Percentiles rank a stretch among this genome's conserved stretches.
Conservation (phyloP, 2,329 filamentous ascomycete species). For the Gnomoniopsis smithogilvyi region DNA sequence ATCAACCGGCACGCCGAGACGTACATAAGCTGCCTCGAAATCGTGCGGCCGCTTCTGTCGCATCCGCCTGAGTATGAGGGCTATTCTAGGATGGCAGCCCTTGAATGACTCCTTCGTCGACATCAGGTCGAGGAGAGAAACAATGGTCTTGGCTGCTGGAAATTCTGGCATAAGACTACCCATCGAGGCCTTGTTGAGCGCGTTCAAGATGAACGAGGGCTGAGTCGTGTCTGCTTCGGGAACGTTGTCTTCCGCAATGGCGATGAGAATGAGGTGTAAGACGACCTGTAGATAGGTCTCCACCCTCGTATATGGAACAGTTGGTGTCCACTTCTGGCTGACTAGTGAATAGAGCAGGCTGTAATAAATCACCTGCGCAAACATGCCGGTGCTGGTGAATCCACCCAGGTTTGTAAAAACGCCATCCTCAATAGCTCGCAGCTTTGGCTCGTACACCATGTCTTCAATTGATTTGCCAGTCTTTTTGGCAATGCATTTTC, state of each 20-base stretch:
- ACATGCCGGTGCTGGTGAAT: slow-evolving; percentile 82
- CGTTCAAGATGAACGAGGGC: slow-evolving; percentile 69
- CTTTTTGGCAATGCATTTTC: slow-evolving; percentile 81
- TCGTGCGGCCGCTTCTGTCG: slow-evolving; percentile 74
- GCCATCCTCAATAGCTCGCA: slow-evolving; percentile 72
- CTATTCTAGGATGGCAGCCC: slow-evolving; percentile 79
- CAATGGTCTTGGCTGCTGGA: slow-evolving; percentile 58
- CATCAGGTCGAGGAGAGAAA: slow-evolving; percentile 60
- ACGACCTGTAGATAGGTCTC: slow-evolving; percentile 92
- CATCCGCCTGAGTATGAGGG: slow-evolving; percentile 78
- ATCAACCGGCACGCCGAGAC: slow-evolving; percentile 67
- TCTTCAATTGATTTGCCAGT: slow-evolving; percentile 77
- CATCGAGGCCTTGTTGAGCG: slow-evolving; percentile 62
- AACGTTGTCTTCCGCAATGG: slow-evolving; percentile 75
- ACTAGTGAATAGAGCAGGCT: slow-evolving; percentile 78
- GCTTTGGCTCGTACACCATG: slow-evolving; percentile 86
- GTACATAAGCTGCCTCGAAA: slow-evolving; percentile 66
- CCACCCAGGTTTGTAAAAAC: slow-evolving; percentile 72
- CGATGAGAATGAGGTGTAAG: slow-evolving; percentile 81
- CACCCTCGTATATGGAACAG: slow-evolving; percentile 75
- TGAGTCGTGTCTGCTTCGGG: slow-evolving; percentile 49
- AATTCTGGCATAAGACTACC: slow-evolving; percentile 59
- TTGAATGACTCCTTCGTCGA: slow-evolving; percentile 72
- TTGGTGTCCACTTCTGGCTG: slow-evolving; percentile 65
- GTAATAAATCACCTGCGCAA: slow-evolving; percentile 87